These are phyloP conservation scores for Salvia sclarea DNA, from an alignment of 305 asterid species.

Conservation along the genomic window DNA sequence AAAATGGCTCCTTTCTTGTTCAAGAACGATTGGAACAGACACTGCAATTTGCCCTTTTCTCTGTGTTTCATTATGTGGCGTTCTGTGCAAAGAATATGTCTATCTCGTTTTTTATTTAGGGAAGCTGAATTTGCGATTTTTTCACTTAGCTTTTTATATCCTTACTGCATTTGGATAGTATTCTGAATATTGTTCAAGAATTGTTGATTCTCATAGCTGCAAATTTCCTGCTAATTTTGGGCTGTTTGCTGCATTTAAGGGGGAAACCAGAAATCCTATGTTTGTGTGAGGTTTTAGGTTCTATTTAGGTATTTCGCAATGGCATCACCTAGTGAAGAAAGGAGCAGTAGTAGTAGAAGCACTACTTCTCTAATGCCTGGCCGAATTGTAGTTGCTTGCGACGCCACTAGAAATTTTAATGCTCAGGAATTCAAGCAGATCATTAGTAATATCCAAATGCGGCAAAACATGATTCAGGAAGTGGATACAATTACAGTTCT, in stretches of 20 bases:
- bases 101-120: neutral
- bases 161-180: neutral
- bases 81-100: neutral
- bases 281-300: neutral
- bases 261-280: neutral
- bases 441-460: slow-evolving; percentile 37
- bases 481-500: slow-evolving; percentile 64
- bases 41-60: slow-evolving; percentile 1
- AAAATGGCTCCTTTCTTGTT: slow-evolving; percentile 14
- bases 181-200: slow-evolving; percentile 10
- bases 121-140: neutral
- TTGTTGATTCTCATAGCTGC: neutral
- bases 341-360: slow-evolving; percentile 39
- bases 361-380: slow-evolving; percentile 43
- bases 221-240: neutral
- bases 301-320: slow-evolving; percentile 26
- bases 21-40: slow-evolving; percentile 20
- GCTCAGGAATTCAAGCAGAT: slow-evolving; percentile 44
- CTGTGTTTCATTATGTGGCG: neutral
- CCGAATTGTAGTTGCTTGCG: slow-evolving; percentile 54
- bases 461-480: slow-evolving; percentile 52
- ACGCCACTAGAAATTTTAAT: slow-evolving; percentile 53
- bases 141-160: neutral
- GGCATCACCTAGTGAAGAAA: slow-evolving; percentile 37
- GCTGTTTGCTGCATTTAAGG: neutral